Percentiles rank a stretch among this genome's conserved stretches.
phyloP scores from a whole-genome alignment of 257 asterid species.

The Gentiana straminea region DNA sequence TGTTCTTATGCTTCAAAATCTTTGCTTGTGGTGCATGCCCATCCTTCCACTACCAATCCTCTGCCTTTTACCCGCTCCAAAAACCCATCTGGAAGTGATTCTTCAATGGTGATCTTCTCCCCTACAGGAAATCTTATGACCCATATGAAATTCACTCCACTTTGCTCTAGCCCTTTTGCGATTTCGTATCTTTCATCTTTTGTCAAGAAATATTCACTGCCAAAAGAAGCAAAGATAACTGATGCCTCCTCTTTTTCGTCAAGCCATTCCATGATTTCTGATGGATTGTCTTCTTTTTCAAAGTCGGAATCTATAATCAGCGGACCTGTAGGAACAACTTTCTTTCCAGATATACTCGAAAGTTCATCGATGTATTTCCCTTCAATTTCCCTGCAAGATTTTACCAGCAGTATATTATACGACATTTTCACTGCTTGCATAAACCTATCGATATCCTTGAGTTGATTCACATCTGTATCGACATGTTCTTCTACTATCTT shows the following conservation, averaged over 20 bases:
- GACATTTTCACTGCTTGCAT: neutral
- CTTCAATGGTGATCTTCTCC: neutral
- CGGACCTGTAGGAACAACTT: conserved; percentile 3
- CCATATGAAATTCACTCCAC: conserved; percentile 10
- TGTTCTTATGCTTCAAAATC: conserved; percentile 2
- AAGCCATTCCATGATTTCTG: conserved; percentile 32
- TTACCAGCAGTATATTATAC: neutral
- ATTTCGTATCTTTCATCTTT: conserved; percentile 6
- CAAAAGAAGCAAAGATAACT: conserved; percentile 4
- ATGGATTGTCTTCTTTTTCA: neutral
- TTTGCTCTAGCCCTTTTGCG: conserved; percentile 6
- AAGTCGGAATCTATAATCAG: neutral
- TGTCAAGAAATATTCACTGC: conserved; percentile 1
- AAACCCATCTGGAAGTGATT: conserved; percentile 7
- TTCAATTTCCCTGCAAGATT: conserved; percentile 3
- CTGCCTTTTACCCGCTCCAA: conserved; percentile 1
- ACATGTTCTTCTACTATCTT: too few relatives aligned
- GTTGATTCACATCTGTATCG: too few relatives aligned
- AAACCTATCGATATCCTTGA: too few relatives aligned
- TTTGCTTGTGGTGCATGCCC: conserved; percentile 10
- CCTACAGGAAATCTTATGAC: conserved; percentile 4
- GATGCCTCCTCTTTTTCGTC: neutral
- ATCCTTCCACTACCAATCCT: conserved; percentile 11
- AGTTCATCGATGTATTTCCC: conserved; percentile 5
- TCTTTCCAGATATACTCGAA: neutral